A percentile compares a stretch with the other conserved stretches of the same genome.
phyloP scores from a whole-genome alignment of 306 rosid genomes.

The Trifolium pratense region DNA sequence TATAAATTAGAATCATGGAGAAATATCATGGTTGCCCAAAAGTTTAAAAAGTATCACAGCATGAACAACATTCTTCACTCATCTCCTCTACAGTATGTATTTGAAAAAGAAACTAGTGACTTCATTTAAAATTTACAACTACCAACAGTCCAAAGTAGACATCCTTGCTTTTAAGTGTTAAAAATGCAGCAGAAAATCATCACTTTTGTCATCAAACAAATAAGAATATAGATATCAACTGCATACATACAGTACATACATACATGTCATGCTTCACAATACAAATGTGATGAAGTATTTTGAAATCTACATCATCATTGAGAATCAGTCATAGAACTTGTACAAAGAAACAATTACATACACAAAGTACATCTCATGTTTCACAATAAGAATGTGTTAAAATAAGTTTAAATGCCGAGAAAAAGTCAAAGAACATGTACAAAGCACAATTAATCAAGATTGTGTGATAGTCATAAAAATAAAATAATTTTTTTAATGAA shows the following conservation, averaged over 20 bases:
- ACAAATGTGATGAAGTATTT: not conserved
- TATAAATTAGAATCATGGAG: slow-evolving; percentile 1
- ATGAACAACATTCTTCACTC: slow-evolving; percentile 1
- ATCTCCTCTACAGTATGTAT: slow-evolving; percentile 5
- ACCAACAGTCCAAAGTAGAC: too few species aligned
- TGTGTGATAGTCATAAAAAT: not conserved
- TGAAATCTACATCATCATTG: not conserved
- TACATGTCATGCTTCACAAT: not conserved
- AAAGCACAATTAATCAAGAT: slow-evolving; percentile 18
- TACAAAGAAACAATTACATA: too few species aligned
- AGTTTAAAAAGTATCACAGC: slow-evolving; percentile 11
- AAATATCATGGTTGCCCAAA: slow-evolving; percentile 7
- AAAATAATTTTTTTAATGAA: not conserved
- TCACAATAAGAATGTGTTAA: slow-evolving; percentile 10
- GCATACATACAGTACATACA: not conserved
- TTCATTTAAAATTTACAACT: too few species aligned
- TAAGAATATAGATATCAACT: slow-evolving; percentile 7
- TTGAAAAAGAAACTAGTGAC: not conserved
- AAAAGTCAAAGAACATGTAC: too few species aligned
- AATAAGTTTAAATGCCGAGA: slow-evolving; percentile 20
- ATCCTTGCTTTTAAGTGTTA: too few species aligned
- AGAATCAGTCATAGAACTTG: too few species aligned
- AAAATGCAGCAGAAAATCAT: too few species aligned
- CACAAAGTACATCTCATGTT: not conserved
- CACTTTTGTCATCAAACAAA: too few species aligned